phyloP scores from a whole-genome alignment of 1,284 basidiomycete species.

The Athelia psychrophila region DNA sequence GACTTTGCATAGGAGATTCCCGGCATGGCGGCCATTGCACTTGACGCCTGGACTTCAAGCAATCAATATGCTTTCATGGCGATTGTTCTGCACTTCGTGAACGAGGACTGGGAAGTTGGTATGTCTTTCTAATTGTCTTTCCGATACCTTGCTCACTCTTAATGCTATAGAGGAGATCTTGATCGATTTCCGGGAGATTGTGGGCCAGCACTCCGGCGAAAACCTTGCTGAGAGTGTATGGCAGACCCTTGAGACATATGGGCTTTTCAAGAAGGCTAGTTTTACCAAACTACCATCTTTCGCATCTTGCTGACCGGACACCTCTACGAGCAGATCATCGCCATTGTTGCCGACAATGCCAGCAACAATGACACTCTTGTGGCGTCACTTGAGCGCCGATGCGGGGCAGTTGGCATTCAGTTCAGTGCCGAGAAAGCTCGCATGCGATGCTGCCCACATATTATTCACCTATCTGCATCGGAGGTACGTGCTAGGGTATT shows the following conservation, averaged over 20 bases:
- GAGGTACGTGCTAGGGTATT: constrained; percentile 17
- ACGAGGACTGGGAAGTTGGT: constrained; percentile 16
- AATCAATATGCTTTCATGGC: constrained; percentile 21
- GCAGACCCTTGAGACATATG: constrained; percentile 20
- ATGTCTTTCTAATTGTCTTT: neutral
- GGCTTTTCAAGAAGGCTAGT: constrained; percentile 9
- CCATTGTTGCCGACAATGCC: constrained; percentile 26
- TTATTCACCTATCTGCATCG: constrained; percentile 24
- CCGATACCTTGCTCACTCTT: neutral
- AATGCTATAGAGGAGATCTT: neutral
- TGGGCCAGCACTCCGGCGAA: constrained; percentile 26
- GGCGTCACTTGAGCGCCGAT: constrained; percentile 6
- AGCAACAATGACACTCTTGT: constrained; percentile 27
- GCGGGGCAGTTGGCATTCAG: neutral
- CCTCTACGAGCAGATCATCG: constrained; percentile 9
- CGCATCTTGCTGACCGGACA: neutral
- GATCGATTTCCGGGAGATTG: constrained; percentile 28
- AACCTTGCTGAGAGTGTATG: constrained; percentile 31
- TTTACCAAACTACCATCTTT: constrained; percentile 11
- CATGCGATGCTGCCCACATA: constrained; percentile 26
- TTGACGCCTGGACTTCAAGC: constrained; percentile 25
- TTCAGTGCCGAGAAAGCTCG: constrained; percentile 13
- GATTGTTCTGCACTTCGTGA: constrained; percentile 21
- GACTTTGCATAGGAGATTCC: constrained; percentile 14
- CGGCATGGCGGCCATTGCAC: constrained; percentile 15